Evolutionary conservation across 352 stramenopile genomes (phyloP), one percentile per base, ranked within the genome.

Genomic region (Albugo candida): DNA sequence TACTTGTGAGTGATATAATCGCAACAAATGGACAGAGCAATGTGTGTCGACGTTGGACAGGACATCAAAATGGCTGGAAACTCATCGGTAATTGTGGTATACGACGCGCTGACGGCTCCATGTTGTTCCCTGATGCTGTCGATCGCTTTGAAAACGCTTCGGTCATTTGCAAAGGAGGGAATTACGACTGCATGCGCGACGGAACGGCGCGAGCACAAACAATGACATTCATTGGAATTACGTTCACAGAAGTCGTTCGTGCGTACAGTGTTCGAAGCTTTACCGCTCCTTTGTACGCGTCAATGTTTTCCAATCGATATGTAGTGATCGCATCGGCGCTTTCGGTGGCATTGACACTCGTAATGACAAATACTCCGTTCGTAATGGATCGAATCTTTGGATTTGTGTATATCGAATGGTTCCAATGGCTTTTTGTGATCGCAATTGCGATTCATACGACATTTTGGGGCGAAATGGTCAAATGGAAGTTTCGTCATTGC

Each of bases 221-320:
- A 0, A 81, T 84, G 74, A 75, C 70, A 27, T 84, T 87, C 45
- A 53, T 82, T 34, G 60, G 56, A 2, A 51, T 87, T 34, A 61
- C 65, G 6, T 80, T 83, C 48, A 84, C 72, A 16, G 71, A 87
- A 36, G 67, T 87, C 34, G 52, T 87, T 37, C 74, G 74, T 41
- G 71, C 74, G 37, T 87, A 79, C 59, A 84, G 71, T 49, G 61
- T 87, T 17, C 71, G 74, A 11, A 77, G 66, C 51, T 82, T 87
- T 47, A 81, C 65, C 11, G 64, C 75, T 42, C 60, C 67, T 2
- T 63, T 84, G 46, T 80, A 75, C 40, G 42, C 58, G 1, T 56
- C 63, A 34, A 82, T 87, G 51, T 66, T 84, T 36, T 49, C 55
- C 17, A 87, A 87, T 58, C 68, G 65, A 46, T 75, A 68, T 55